Conservation (phyloP, 2,329 filamentous ascomycete genomes). For the Cladophialophora chaetospira region DNA sequence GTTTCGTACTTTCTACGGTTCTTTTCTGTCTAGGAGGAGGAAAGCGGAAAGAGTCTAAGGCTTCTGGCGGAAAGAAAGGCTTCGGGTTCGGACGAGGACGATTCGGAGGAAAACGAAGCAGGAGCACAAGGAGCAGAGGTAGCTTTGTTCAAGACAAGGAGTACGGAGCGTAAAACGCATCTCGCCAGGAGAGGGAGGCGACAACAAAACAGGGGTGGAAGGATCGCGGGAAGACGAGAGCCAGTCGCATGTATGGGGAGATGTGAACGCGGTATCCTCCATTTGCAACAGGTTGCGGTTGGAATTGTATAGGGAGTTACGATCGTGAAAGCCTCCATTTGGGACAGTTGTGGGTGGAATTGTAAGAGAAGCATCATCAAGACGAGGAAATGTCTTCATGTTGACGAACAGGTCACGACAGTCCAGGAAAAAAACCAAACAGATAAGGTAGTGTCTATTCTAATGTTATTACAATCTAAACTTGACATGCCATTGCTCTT, state of each 20-base stretch:
- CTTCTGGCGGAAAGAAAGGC: slow-evolving; percentile 1
- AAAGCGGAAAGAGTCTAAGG: slow-evolving; percentile 13
- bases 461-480: slow-evolving; percentile 18
- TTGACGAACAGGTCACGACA: slow-evolving; percentile 19
- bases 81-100: slow-evolving; percentile 23
- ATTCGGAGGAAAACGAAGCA: slow-evolving; percentile 30
- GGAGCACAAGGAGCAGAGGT: slow-evolving; percentile 33
- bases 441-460: slow-evolving; percentile 22
- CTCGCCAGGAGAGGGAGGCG: background rate
- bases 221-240: background rate
- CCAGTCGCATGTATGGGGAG: background rate
- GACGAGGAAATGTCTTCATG: slow-evolving; percentile 14
- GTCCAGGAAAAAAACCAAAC: background rate
- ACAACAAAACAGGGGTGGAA: background rate
- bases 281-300: background rate
- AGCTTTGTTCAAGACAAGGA: slow-evolving; percentile 37
- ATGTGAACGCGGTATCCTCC: too few relatives aligned
- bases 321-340: slow-evolving; percentile 1
- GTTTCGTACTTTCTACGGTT: slow-evolving; percentile 57
- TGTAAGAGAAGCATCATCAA: slow-evolving; percentile 9
- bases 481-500: too few relatives aligned
- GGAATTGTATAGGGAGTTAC: background rate
- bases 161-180: slow-evolving; percentile 25
- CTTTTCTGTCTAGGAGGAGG: slow-evolving; percentile 57
- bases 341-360: too few relatives aligned